Percentiles rank a stretch among this genome's conserved stretches.
These are phyloP conservation scores for Akanthomyces dipterigenus DNA, from an alignment of 2,329 filamentous ascomycete species.

Conservation along the genomic window DNA sequence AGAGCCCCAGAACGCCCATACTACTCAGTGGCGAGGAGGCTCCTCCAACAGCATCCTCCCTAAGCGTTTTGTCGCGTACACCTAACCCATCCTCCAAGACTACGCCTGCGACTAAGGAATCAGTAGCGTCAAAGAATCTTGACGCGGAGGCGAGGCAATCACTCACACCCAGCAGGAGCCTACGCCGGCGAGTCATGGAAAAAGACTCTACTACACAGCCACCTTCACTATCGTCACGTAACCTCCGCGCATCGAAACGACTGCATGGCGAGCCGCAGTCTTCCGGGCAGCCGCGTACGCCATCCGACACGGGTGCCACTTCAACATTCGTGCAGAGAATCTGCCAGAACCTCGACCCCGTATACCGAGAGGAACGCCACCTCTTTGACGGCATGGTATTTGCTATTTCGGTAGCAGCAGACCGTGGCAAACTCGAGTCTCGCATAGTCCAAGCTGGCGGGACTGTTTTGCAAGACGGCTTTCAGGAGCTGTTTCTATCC, in stretches of 20 bases:
- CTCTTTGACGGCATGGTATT: constrained; percentile 82
- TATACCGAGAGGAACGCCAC: constrained; percentile 18
- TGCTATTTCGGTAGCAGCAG: constrained; percentile 64
- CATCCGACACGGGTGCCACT: not conserved
- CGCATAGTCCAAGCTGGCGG: constrained; percentile 68
- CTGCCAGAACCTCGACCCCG: constrained; percentile 22
- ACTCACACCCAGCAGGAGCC: constrained; percentile 15
- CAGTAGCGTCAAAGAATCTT: constrained; percentile 18
- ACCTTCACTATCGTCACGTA: not conserved
- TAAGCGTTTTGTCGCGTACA: constrained; percentile 35
- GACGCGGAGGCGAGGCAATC: constrained; percentile 20
- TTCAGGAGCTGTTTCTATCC: constrained; percentile 69
- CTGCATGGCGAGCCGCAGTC: not conserved
- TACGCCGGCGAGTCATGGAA: not conserved
- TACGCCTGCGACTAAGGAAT: constrained; percentile 29
- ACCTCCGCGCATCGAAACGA: constrained; percentile 1
- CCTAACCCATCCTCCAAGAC: constrained; percentile 31
- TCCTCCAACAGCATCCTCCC: constrained; percentile 13
- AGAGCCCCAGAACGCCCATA: not conserved
- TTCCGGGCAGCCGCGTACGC: not conserved
- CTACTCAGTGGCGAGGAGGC: not conserved
- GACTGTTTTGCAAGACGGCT: constrained; percentile 63
- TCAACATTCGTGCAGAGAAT: constrained; percentile 16
- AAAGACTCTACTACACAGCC: not conserved
- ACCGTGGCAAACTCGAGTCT: constrained; percentile 42